Evolutionary conservation across 1,284 basidiomycete genomes (phyloP).

Genomic region (Ustilago loliicola): DNA sequence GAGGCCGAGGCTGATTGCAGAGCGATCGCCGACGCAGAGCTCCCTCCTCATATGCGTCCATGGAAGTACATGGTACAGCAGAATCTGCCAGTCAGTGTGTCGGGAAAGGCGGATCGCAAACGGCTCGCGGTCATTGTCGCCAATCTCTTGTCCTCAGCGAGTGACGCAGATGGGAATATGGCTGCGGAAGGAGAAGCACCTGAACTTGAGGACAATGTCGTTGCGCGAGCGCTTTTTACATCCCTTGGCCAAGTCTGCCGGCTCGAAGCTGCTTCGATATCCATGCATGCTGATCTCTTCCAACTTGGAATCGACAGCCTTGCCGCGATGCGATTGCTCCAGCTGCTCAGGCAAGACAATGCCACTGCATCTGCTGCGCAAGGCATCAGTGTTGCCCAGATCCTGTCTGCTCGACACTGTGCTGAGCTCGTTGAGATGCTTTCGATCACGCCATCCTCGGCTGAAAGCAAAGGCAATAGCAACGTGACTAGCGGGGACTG

Average conservation of each 20-base stretch:
- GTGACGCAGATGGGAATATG: too few relatives aligned
- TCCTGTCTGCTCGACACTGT: conserved; percentile 6
- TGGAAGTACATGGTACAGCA: conserved; percentile 18
- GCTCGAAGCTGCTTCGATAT: conserved; percentile 3
- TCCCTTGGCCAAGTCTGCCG: not conserved
- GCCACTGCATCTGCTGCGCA: conserved; percentile 6
- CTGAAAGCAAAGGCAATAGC: too few relatives aligned
- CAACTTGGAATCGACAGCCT: conserved; percentile 30
- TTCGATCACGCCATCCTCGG: not conserved
- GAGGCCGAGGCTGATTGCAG: conserved; percentile 23
- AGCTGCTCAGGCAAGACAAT: conserved; percentile 17
- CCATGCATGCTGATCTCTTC: conserved; percentile 8
- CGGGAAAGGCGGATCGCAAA: conserved; percentile 26
- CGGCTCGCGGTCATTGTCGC: conserved; percentile 12
- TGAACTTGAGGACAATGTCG: too few relatives aligned
- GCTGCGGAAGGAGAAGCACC: too few relatives aligned
- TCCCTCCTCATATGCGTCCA: conserved; percentile 25
- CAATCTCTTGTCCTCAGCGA: not conserved
- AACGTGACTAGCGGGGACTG: too few relatives aligned
- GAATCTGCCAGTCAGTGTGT: conserved; percentile 14
- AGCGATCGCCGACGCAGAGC: conserved; percentile 19
- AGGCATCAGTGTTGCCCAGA: not conserved
- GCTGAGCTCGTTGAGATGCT: conserved; percentile 11
- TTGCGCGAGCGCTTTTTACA: too few relatives aligned
- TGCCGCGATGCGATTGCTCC: conserved; percentile 29